Percentiles rank a stretch among this genome's conserved stretches.
Evolutionary conservation across 176 grass and related monocot genomes (phyloP).

Genomic region (Alloteropsis semialata): DNA sequence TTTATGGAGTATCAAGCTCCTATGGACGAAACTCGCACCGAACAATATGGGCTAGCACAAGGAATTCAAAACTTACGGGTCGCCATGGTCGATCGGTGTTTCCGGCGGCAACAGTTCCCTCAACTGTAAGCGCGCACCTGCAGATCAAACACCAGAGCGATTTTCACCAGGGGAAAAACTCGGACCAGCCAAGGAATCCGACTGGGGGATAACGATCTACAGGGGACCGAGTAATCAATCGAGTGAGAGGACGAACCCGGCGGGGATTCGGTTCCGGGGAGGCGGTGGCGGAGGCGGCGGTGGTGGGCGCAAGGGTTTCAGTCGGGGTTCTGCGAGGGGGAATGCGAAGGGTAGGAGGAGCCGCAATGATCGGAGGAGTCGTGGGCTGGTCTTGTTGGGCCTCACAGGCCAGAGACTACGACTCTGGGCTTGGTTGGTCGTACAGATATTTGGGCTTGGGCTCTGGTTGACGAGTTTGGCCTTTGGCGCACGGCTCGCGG

Average conservation of each 20-base stretch:
- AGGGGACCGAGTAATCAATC: neutral
- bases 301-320: conserved; percentile 27
- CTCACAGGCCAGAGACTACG: neutral
- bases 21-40: neutral
- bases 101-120: neutral
- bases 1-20: neutral
- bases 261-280: neutral
- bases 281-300: neutral
- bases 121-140: conserved; percentile 10
- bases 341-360: neutral
- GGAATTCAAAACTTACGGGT: conserved; percentile 23
- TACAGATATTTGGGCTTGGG: too few relatives aligned
- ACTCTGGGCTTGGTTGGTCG: too few relatives aligned
- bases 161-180: neutral
- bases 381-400: neutral
- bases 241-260: conserved; percentile 7
- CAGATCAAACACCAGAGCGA: conserved; percentile 32
- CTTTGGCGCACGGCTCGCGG: too few relatives aligned
- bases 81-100: conserved; percentile 43
- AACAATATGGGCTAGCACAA: neutral
- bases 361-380: neutral
- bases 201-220: neutral
- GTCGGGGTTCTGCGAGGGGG: neutral
- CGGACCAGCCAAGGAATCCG: neutral
- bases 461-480: too few relatives aligned